phyloP scores from a whole-genome alignment of 1,284 basidiomycete genomes.

The Sparassis latifolia region DNA sequence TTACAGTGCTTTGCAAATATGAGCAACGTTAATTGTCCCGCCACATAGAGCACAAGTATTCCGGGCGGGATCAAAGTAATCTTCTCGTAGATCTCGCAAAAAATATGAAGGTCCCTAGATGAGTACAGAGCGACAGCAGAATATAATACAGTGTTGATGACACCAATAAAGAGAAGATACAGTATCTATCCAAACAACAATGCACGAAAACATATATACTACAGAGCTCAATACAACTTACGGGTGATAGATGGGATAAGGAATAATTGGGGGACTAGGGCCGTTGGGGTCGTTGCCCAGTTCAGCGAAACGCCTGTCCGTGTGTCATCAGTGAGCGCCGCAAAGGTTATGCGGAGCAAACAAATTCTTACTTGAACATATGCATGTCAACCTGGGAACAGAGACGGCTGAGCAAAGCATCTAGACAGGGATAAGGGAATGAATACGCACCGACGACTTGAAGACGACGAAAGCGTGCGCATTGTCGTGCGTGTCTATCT shows the following conservation, averaged over 20 bases:
- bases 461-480: slow-evolving; percentile 83
- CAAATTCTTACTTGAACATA: slow-evolving; percentile 15
- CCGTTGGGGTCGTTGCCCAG: slow-evolving; percentile 44
- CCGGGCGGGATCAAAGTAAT: no score
- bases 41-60: no score
- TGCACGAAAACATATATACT: no score
- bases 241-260: slow-evolving; percentile 19
- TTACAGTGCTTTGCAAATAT: no score
- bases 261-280: slow-evolving; percentile 42
- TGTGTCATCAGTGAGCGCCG: slow-evolving; percentile 5
- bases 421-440: not conserved
- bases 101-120: no score
- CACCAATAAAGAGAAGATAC: no score
- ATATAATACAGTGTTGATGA: no score
- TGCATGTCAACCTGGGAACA: slow-evolving; percentile 15
- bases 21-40: no score
- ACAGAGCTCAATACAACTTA: not conserved
- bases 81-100: no score
- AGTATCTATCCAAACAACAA: no score
- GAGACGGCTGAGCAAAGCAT: not conserved
- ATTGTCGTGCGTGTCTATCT: slow-evolving; percentile 71
- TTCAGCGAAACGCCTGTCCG: slow-evolving; percentile 46
- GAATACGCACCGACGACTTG: slow-evolving; percentile 61
- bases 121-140: no score
- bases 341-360: not conserved